Evolutionary conservation across 2,329 filamentous ascomycete genomes (phyloP), one percentile per base, ranked within the genome.

Genomic region (Cladorrhinum sp.): DNA sequence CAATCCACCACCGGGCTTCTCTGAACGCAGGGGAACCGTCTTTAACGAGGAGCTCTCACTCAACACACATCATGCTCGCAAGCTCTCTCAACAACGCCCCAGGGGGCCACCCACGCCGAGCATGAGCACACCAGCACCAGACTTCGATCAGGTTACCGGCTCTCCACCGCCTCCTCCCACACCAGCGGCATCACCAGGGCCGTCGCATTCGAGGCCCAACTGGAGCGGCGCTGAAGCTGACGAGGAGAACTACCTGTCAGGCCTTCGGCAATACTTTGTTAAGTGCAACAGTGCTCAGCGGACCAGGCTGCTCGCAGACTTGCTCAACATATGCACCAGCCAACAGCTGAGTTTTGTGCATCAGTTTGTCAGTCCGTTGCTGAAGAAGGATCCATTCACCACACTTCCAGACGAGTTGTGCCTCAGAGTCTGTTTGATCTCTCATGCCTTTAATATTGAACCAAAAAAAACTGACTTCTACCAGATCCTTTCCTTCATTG

Each of bases 301-400:
- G 60, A 90, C 92, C 69, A 85, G 90, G 42, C 85, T 96, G 69
- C 79, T 99, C 62, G 91, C 91, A 55, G 93, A 96, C 72, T 80
- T 99, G 60, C 80, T 99, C 66, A 96, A 96, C 71, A 84, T 96
- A 68, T 99, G 95, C 78, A 96, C 96, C 68, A 97, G 91, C 69
- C 92, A 96, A 71, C 90, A 96, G 74, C 81, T 99, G 67, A 96
- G 92, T 75, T 98, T 97, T 73, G 93, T 99, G 20, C 92, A 96
- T 68, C 92, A 96, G 73, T 96, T 96, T 75, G 94, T 99, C 68
- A 94, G 92, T 73, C 95, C 95, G 26, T 79, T 96, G 64, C 78
- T 99, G 65, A 97, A 97, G 77, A 96, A 97, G 74, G 95, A 99
- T 73, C 95, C 95, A 0, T 98, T 99, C 71, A 91, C 89, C 55